Conservation (phyloP, 441 rosid species). For the Gossypium davidsonii region DNA sequence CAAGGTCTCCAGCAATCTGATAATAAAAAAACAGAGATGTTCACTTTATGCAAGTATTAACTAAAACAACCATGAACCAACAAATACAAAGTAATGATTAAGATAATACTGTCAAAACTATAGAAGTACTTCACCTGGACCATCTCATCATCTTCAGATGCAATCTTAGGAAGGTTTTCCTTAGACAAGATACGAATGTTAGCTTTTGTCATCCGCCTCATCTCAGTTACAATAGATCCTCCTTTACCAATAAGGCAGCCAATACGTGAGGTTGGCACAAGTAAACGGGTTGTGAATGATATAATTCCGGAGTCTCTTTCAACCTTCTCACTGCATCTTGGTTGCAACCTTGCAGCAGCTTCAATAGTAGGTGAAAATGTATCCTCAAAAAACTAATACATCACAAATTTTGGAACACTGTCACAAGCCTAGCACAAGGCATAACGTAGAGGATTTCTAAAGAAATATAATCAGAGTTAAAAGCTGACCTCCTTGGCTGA, state of each 20-base stretch:
- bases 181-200: constrained; percentile 84
- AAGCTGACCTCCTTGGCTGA: constrained; percentile 76
- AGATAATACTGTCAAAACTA: constrained; percentile 1
- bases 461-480: not conserved
- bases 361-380: constrained; percentile 73
- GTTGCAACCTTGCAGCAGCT: constrained; percentile 82
- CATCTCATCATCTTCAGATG: constrained; percentile 88
- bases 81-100: not conserved
- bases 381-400: constrained; percentile 64
- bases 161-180: constrained; percentile 84
- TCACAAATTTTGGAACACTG: constrained; percentile 7
- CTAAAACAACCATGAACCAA: not conserved
- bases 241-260: constrained; percentile 98
- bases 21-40: constrained; percentile 14
- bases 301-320: constrained; percentile 92
- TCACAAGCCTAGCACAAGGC: constrained; percentile 8
- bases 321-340: constrained; percentile 85
- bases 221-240: constrained; percentile 82
- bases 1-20: constrained; percentile 92
- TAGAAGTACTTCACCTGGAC: constrained; percentile 54
- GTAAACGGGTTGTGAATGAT: constrained; percentile 80
- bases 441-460: not conserved
- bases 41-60: constrained; percentile 4
- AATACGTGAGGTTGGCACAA: constrained; percentile 84
- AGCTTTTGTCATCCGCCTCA: constrained; percentile 83